Evolutionary conservation across 2,329 filamentous ascomycete genomes (phyloP), one percentile per base, ranked within the genome.

Genomic region (Xylariaceae sp.): DNA sequence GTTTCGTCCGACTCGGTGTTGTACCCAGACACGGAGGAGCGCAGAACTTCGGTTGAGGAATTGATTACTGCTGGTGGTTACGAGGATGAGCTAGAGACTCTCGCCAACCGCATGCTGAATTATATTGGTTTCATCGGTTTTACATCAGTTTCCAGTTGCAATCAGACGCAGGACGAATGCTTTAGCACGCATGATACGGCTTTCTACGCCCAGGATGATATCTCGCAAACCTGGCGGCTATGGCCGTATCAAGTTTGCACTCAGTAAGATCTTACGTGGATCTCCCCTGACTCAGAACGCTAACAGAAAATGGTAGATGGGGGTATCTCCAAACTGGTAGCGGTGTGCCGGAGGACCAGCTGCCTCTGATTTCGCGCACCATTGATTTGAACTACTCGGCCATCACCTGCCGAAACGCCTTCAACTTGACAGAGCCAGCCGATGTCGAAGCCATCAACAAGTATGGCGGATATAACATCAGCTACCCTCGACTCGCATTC

Each of bases 261-360:
- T 5, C 77, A 84, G 74, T 81, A 68, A 69, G 76, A 70, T 20
- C 45, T 16, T 14, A 26, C 43, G 10, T n/a, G 7, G 23, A 10
- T 21, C 41, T 19, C 3, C 29, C 6, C 44, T 20, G 6, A 21
- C 14, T 12, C 9, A 42, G 0, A n/a, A 26, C 4, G 14, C 9
- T 37, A 16, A 37, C 32, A 10, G 19, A 45, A 46, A 48, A 18
- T 40, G 20, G n/a, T 53, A 82, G 85, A 80, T 95, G 89, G 90
- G 91, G 90, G 9, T 95, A 85, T 73, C 84, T 93, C 48, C 83
- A 88, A 62, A 91, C 89, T 0, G 90, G 91, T 46, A 87, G 84
- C 3, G 84, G 86, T 21, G 85, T 87, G 0, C 90, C 90, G 0
- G 65, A 75, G 0, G 75, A 83, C 55, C 80, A 86, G 51, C 80